Percentiles rank a stretch among this genome's conserved stretches.
These are phyloP conservation scores for Forsythia suspensa DNA, from an alignment of 257 asterid genomes.

Conservation along the genomic window DNA sequence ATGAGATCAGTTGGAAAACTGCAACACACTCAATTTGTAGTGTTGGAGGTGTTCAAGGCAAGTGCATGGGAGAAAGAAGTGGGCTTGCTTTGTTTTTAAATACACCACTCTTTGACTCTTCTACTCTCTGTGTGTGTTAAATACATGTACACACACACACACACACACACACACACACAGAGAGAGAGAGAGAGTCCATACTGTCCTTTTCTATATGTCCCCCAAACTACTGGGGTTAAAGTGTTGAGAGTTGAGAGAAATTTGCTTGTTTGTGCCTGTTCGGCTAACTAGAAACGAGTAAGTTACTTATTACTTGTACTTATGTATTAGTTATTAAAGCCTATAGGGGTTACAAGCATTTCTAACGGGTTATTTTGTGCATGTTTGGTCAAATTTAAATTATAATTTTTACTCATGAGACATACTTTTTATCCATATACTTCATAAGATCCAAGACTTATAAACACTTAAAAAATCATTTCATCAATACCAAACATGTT, in stretches of 20 bases:
- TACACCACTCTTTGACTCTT: neutral
- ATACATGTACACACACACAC: too few species aligned
- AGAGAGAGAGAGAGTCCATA: slow-evolving; percentile 21
- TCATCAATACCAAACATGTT: too few species aligned
- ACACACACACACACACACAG: too few species aligned
- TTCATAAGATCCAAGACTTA: too few species aligned
- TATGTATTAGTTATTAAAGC: too few species aligned
- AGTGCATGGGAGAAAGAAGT: slow-evolving; percentile 42
- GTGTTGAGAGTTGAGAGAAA: slow-evolving; percentile 19
- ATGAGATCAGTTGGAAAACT: slow-evolving; percentile 18
- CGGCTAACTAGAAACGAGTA: neutral
- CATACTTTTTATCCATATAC: too few species aligned
- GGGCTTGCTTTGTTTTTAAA: slow-evolving; percentile 36
- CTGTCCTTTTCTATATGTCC: slow-evolving; percentile 27
- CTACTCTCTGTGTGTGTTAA: neutral
- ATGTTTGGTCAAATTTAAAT: too few species aligned
- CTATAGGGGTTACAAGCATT: neutral
- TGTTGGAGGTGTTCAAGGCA: slow-evolving; percentile 40
- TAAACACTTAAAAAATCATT: too few species aligned
- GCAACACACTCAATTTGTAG: slow-evolving; percentile 14
- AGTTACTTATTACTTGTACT: neutral
- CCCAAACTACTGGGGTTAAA: slow-evolving; percentile 24
- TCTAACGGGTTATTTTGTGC: too few species aligned
- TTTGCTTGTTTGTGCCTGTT: neutral
- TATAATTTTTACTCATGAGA: too few species aligned